Evolutionary conservation across 441 rosid species (phyloP).

Genomic region (Bocquillonia castaneifolia): DNA sequence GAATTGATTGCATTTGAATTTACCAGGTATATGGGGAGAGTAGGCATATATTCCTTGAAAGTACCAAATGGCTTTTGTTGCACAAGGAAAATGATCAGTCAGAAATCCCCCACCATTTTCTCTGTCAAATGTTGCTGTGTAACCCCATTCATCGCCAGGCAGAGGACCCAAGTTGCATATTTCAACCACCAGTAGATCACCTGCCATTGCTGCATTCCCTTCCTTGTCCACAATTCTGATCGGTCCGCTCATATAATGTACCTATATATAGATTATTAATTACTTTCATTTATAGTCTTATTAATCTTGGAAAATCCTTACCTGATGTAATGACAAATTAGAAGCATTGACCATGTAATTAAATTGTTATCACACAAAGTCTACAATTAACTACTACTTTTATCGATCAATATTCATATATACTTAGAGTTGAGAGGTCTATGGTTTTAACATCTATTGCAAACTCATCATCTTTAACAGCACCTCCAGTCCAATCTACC

Average conservation of each 20-base stretch:
- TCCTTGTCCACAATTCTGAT: slow-evolving; percentile 60
- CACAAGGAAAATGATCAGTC: slow-evolving; percentile 87
- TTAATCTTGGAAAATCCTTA: no score
- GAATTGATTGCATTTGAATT: neutral
- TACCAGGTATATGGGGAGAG: slow-evolving; percentile 88
- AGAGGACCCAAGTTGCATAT: slow-evolving; percentile 91
- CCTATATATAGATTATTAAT: slow-evolving; percentile 37
- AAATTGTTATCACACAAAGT: neutral
- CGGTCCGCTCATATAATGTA: slow-evolving; percentile 88
- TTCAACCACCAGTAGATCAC: slow-evolving; percentile 79
- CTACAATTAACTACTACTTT: neutral
- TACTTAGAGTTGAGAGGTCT: slow-evolving; percentile 61
- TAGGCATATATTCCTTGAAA: slow-evolving; percentile 95
- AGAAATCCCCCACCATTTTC: slow-evolving; percentile 91
- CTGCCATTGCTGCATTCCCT: slow-evolving; percentile 66
- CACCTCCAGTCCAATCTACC: slow-evolving; percentile 78
- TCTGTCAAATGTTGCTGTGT: slow-evolving; percentile 74
- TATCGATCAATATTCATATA: neutral
- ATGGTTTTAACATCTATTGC: slow-evolving; percentile 51
- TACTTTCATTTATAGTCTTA: no score
- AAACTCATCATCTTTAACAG: slow-evolving; percentile 54
- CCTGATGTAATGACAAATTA: neutral
- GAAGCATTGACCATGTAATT: neutral
- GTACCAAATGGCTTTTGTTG: slow-evolving; percentile 92
- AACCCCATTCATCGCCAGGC: slow-evolving; percentile 92